Conservation (phyloP, 352 stramenopile species). For the Globisporangium lucens region DNA sequence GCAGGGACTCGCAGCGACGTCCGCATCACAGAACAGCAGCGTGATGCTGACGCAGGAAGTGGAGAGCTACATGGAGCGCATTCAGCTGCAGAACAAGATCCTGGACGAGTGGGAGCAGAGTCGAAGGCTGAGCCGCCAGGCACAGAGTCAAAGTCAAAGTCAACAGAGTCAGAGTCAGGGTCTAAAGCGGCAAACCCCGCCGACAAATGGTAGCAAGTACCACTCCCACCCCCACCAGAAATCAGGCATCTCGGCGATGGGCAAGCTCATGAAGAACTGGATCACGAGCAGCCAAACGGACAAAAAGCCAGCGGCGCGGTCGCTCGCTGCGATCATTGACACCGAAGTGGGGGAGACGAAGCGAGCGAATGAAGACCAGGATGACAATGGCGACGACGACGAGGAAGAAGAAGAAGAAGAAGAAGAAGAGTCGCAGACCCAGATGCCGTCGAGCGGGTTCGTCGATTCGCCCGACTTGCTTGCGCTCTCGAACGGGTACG, state of each 20-base stretch:
- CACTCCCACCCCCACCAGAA: neutral
- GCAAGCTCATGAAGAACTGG: conserved; percentile 18
- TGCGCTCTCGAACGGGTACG: neutral
- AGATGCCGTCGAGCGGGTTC: conserved; percentile 14
- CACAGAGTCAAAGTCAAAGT: neutral
- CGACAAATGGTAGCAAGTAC: neutral
- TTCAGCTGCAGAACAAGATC: conserved; percentile 43
- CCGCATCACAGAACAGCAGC: neutral
- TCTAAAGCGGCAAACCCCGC: conserved; percentile 5
- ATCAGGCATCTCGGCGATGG: conserved; percentile 12
- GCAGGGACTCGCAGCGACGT: neutral
- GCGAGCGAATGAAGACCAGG: neutral
- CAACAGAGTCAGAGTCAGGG: neutral
- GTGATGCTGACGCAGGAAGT: conserved; percentile 54
- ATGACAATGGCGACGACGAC: conserved; percentile 3
- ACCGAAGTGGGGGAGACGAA: conserved; percentile 3
- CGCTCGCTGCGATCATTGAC: conserved; percentile 5
- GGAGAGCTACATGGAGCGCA: conserved; percentile 46
- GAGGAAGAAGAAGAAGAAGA: conserved; percentile 21
- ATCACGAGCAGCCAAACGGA: conserved; percentile 5
- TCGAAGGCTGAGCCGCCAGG: conserved; percentile 2
- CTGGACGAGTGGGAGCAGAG: conserved; percentile 47
- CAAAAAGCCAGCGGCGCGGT: conserved; percentile 10
- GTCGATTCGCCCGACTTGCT: conserved; percentile 20
- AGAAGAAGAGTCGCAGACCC: conserved; percentile 22